A percentile compares a stretch with the other conserved stretches of the same genome.
Evolutionary conservation across 176 grass and related monocot species (phyloP).

Genomic region (Lolium rigidum): DNA sequence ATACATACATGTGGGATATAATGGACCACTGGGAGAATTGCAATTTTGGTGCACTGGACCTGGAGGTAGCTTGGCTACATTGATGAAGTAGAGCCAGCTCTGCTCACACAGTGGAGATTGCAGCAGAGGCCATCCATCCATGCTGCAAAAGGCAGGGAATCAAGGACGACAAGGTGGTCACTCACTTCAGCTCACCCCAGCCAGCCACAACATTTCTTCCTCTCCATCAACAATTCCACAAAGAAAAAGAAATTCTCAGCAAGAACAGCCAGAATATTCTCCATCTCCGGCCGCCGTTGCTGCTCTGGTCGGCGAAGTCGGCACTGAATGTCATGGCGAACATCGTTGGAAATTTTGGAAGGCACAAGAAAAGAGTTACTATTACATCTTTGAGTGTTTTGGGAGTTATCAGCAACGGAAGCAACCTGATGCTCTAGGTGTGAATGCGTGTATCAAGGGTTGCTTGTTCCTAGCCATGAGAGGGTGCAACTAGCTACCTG

Average conservation of each 20-base stretch:
- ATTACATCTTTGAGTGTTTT: not conserved
- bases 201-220: constrained; percentile 40
- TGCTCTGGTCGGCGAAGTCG: too few species aligned
- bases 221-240: constrained; percentile 32
- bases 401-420: not conserved
- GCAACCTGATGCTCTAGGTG: not conserved
- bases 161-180: constrained; percentile 44
- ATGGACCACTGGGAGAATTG: constrained; percentile 47
- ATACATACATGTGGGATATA: constrained; percentile 8
- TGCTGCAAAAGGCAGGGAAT: constrained; percentile 47
- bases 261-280: constrained; percentile 48
- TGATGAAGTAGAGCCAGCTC: constrained; percentile 49
- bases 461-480: not conserved
- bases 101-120: constrained; percentile 36
- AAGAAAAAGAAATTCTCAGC: constrained; percentile 17
- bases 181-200: constrained; percentile 20
- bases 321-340: constrained; percentile 12
- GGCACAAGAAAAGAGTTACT: not conserved
- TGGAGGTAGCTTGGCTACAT: constrained; percentile 52
- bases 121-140: constrained; percentile 54
- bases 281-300: not conserved
- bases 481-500: not conserved
- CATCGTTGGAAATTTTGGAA: not conserved
- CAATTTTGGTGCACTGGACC: constrained; percentile 49
- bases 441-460: not conserved